phyloP scores from a whole-genome alignment of 1,284 basidiomycete genomes.

The Ceratobasidium papillatum region DNA sequence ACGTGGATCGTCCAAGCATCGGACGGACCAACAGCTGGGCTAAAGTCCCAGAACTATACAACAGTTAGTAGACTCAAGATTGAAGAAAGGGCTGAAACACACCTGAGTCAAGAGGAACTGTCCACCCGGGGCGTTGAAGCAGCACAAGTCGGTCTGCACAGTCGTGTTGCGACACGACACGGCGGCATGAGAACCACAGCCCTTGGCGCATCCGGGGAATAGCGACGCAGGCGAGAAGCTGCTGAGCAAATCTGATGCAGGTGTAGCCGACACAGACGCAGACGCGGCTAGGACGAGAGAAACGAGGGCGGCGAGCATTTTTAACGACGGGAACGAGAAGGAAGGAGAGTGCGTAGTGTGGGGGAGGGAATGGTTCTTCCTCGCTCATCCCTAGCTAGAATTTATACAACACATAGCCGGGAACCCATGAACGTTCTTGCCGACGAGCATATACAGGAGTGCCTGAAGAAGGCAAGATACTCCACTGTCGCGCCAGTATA shows the following conservation, averaged over 20 bases:
- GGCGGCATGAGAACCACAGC: constrained; percentile 23
- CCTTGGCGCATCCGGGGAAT: neutral
- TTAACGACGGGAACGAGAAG: neutral
- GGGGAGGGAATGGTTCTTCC: neutral
- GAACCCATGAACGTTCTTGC: constrained; percentile 11
- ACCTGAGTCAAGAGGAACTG: constrained; percentile 39
- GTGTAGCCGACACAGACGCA: constrained; percentile 25
- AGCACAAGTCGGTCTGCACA: constrained; percentile 35
- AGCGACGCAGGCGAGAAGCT: constrained; percentile 1
- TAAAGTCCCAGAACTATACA: constrained; percentile 37
- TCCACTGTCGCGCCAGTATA: constrained; percentile 6
- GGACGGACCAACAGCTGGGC: constrained; percentile 43
- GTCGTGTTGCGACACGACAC: constrained; percentile 39
- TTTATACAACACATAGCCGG: constrained; percentile 20
- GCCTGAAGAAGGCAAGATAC: constrained; percentile 26
- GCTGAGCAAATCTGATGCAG: constrained; percentile 10
- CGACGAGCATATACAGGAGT: constrained; percentile 8
- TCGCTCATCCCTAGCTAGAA: neutral
- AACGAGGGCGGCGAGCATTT: constrained; percentile 24
- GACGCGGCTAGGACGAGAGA: constrained; percentile 7
- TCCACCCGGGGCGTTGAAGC: constrained; percentile 36
- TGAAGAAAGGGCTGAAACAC: neutral
- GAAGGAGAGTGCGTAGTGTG: neutral
- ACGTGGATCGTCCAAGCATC: constrained; percentile 47
- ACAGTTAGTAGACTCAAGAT: neutral